A percentile compares a stretch with the other conserved stretches of the same genome.
phyloP scores from a whole-genome alignment of 495 filamentous ascomycete species.

The Neurospora sp. region DNA sequence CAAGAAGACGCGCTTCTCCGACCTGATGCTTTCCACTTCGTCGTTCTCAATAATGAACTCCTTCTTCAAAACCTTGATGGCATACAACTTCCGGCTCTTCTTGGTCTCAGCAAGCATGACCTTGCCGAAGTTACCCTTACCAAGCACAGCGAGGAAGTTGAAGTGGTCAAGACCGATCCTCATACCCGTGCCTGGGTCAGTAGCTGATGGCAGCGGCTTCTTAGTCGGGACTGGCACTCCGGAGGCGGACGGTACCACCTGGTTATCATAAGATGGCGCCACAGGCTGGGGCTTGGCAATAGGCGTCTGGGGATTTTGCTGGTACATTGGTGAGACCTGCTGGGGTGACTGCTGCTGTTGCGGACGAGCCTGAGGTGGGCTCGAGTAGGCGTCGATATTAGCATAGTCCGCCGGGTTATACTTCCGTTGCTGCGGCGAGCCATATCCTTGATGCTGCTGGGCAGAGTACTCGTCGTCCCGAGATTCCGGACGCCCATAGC shows the following conservation, averaged over 20 bases:
- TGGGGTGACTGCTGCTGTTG: conserved; percentile 24
- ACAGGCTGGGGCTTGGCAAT: conserved; percentile 30
- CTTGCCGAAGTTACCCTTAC: conserved; percentile 99
- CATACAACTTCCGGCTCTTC: conserved; percentile 79
- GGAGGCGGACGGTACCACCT: conserved; percentile 17
- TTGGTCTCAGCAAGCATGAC: conserved; percentile 99
- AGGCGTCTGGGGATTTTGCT: conserved; percentile 9
- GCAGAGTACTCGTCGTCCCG: conserved; percentile 38
- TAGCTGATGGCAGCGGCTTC: conserved; percentile 47
- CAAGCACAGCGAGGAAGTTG: conserved; percentile 97
- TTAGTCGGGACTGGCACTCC: conserved; percentile 29
- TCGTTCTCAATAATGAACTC: conserved; percentile 99
- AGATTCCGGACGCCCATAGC: conserved; percentile 24
- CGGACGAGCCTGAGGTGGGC: conserved; percentile 28
- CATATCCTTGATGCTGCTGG: conserved; percentile 38
- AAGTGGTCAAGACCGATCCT: conserved; percentile 96
- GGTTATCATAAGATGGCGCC: conserved; percentile 22
- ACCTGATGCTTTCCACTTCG: conserved; percentile 97
- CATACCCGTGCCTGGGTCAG: conserved; percentile 55
- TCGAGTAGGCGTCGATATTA: conserved; percentile 42
- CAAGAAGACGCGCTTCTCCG: conserved; percentile 94
- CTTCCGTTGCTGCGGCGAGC: conserved; percentile 45
- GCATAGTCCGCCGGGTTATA: conserved; percentile 70
- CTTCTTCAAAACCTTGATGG: conserved; percentile 99
- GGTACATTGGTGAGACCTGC: conserved; percentile 11